Evolutionary conservation across 2,329 filamentous ascomycete species (phyloP).

Genomic region (Ceratocystis lukuohia): DNA sequence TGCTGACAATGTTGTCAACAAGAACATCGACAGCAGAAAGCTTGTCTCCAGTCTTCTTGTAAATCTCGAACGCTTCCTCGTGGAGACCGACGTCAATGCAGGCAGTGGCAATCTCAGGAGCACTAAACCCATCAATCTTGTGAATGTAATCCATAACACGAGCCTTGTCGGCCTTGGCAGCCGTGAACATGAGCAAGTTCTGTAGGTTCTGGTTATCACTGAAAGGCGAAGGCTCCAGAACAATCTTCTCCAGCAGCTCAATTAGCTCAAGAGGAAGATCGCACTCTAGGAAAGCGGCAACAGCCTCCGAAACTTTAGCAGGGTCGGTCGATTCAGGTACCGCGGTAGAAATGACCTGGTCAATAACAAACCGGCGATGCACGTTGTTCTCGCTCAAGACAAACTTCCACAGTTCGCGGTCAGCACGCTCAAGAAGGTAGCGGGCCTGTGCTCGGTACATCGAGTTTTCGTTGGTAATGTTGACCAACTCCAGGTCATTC

Average conservation of each 20-base stretch:
- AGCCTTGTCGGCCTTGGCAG: slow-evolving; percentile 89
- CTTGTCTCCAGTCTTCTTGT: slow-evolving; percentile 93
- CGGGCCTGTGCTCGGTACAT: slow-evolving; percentile 98
- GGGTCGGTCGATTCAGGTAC: slow-evolving; percentile 88
- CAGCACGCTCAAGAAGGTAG: slow-evolving; percentile 82
- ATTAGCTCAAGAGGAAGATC: slow-evolving; percentile 91
- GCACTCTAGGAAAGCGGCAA: slow-evolving; percentile 80
- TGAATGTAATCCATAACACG: slow-evolving; percentile 96
- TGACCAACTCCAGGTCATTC: slow-evolving; percentile 93
- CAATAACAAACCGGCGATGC: slow-evolving; percentile 81
- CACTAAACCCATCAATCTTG: slow-evolving; percentile 73
- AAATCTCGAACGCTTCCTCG: slow-evolving; percentile 96
- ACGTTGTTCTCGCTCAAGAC: slow-evolving; percentile 93
- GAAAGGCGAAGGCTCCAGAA: slow-evolving; percentile 97
- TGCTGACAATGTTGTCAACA: slow-evolving; percentile 92
- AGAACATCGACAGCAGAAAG: slow-evolving; percentile 77
- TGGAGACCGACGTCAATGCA: slow-evolving; percentile 90
- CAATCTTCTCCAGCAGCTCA: slow-evolving; percentile 96
- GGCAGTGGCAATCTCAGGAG: slow-evolving; percentile 82
- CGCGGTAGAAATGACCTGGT: slow-evolving; percentile 91
- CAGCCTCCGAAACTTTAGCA: slow-evolving; percentile 85
- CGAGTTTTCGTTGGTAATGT: slow-evolving; percentile 97
- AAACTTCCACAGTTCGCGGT: slow-evolving; percentile 84
- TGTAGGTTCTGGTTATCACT: slow-evolving; percentile 95
- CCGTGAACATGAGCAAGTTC: slow-evolving; percentile 90